These are phyloP conservation scores for Candida koratica DNA, from an alignment of 805 yeast species.

Conservation along the genomic window DNA sequence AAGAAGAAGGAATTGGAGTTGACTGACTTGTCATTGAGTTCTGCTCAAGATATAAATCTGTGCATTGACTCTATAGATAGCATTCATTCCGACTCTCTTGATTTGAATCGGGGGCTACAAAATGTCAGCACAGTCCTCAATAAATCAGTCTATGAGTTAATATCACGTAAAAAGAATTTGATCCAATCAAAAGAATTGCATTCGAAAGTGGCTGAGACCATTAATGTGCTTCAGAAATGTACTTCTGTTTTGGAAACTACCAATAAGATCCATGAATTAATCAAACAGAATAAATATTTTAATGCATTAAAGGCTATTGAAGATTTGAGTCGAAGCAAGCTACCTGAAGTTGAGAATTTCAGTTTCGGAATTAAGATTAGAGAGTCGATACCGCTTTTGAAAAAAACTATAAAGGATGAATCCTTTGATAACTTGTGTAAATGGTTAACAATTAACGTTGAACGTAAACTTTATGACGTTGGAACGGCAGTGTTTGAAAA, in stretches of 20 bases:
- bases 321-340: constrained; percentile 63
- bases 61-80: constrained; percentile 62
- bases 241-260: constrained; percentile 81
- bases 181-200: constrained; percentile 61
- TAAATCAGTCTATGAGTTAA: constrained; percentile 62
- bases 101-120: constrained; percentile 51
- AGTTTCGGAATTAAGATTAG: constrained; percentile 73
- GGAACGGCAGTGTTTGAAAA: constrained; percentile 57
- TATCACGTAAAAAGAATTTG: constrained; percentile 55
- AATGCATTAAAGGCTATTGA: constrained; percentile 82
- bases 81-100: constrained; percentile 55
- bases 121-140: constrained; percentile 56
- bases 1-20: constrained; percentile 59
- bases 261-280: constrained; percentile 78
- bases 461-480: constrained; percentile 53
- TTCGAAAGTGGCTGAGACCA: constrained; percentile 67
- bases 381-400: constrained; percentile 72
- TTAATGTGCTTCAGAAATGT: constrained; percentile 63
- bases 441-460: constrained; percentile 59
- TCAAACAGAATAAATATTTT: constrained; percentile 70
- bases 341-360: constrained; percentile 67
- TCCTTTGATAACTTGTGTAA: constrained; percentile 61
- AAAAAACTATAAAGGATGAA: constrained; percentile 68
- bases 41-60: constrained; percentile 51
- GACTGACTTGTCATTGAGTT: constrained; percentile 55